Evolutionary conservation across 768 basidiomycete species (phyloP).

Genomic region (Russula brevipes): DNA sequence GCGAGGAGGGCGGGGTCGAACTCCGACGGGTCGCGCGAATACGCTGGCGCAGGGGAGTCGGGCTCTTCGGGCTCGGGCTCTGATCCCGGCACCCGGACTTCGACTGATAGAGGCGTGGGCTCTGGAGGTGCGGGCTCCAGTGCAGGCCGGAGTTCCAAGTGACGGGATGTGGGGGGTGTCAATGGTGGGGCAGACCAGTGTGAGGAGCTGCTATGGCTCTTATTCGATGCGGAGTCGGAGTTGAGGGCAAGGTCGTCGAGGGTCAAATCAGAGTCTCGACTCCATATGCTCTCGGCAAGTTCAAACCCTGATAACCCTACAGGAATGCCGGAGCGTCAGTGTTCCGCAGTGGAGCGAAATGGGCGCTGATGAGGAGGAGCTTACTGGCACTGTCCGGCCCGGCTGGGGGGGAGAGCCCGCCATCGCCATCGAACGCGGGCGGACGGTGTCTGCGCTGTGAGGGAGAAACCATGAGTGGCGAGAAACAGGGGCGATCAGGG

Average conservation of each 20-base stretch:
- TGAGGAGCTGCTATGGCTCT: slow-evolving; percentile 11
- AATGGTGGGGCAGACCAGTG: slow-evolving; percentile 11
- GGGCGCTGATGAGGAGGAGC: slow-evolving; percentile 9
- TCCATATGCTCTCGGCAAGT: slow-evolving; percentile 25
- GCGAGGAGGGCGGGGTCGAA: slow-evolving; percentile 18
- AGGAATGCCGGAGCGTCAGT: not conserved
- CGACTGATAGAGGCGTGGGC: no score
- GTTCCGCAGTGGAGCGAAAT: not conserved
- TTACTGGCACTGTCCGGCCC: slow-evolving; percentile 8
- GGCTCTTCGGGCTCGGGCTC: not conserved
- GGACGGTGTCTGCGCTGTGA: not conserved
- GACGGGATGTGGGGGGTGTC: slow-evolving; percentile 8
- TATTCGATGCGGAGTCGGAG: slow-evolving; percentile 12
- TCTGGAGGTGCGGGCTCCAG: not conserved
- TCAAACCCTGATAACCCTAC: slow-evolving; percentile 19
- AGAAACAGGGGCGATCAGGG: not conserved
- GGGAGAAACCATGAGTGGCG: not conserved
- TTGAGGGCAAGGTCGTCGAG: slow-evolving; percentile 22
- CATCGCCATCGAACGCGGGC: not conserved
- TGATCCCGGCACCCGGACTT: no score
- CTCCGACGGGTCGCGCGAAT: slow-evolving; percentile 15
- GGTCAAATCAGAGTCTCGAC: slow-evolving; percentile 19
- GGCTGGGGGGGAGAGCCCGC: not conserved
- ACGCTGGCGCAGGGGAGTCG: slow-evolving; percentile 14
- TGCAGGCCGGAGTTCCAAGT: not conserved